Conservation (phyloP, 2,329 filamentous ascomycete species). For the Fusarium redolens region DNA sequence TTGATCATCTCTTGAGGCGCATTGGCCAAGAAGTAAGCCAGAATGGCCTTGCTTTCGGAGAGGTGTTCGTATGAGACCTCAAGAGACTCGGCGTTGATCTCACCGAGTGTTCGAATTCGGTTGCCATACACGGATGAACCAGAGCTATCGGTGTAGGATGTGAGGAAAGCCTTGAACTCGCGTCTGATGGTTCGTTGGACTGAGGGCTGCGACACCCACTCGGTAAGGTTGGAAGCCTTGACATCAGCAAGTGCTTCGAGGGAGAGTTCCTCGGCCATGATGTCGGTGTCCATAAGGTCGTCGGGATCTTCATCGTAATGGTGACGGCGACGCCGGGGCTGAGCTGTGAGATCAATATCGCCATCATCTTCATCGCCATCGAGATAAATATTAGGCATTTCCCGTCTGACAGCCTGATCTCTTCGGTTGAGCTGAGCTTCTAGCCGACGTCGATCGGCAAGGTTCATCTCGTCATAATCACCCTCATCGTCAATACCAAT, state of each 20-base stretch:
- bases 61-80: slow-evolving; percentile 97
- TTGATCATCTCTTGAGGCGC: slow-evolving; percentile 95
- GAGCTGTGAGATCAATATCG: slow-evolving; percentile 84
- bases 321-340: slow-evolving; percentile 86
- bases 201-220: slow-evolving; percentile 91
- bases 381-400: slow-evolving; percentile 79
- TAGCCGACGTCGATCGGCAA: slow-evolving; percentile 74
- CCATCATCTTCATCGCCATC: slow-evolving; percentile 87
- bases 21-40: slow-evolving; percentile 96
- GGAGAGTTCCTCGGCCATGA: slow-evolving; percentile 95
- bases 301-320: slow-evolving; percentile 95
- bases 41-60: slow-evolving; percentile 87
- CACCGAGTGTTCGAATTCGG: slow-evolving; percentile 93
- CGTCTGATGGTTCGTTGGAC: slow-evolving; percentile 94
- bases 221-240: slow-evolving; percentile 91
- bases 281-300: slow-evolving; percentile 90
- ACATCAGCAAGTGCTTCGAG: slow-evolving; percentile 92
- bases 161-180: slow-evolving; percentile 97
- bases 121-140: slow-evolving; percentile 95
- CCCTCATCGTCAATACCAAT: slow-evolving; percentile 81
- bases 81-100: slow-evolving; percentile 94
- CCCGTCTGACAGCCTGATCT: slow-evolving; percentile 76
- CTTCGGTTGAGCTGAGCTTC: slow-evolving; percentile 79
- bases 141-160: slow-evolving; percentile 91
- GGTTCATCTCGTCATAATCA: slow-evolving; percentile 77